Conservation (phyloP, 2,329 filamentous ascomycete species). For the Venturia oleaginea region DNA sequence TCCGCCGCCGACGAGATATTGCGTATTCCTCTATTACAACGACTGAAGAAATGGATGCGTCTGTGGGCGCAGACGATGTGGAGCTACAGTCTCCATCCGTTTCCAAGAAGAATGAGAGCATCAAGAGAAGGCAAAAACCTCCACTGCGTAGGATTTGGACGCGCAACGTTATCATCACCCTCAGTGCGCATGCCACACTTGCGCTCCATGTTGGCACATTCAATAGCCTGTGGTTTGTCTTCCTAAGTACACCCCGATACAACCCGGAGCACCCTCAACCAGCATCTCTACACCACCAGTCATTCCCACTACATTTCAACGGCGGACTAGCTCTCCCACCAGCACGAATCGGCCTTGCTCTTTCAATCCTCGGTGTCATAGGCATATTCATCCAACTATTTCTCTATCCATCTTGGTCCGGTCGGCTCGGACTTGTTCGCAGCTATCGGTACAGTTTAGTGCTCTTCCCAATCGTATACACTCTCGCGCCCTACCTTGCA, state of each 20-base stretch:
- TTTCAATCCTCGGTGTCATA: slow-evolving; percentile 39
- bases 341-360: slow-evolving; percentile 36
- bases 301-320: slow-evolving; percentile 37
- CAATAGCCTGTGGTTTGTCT: slow-evolving; percentile 41
- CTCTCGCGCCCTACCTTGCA: slow-evolving; percentile 35
- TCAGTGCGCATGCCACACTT: slow-evolving; percentile 36
- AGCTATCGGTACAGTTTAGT: slow-evolving; percentile 34
- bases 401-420: slow-evolving; percentile 35
- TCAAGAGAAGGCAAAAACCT: slow-evolving; percentile 25
- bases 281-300: slow-evolving; percentile 26
- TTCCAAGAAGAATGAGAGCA: slow-evolving; percentile 13
- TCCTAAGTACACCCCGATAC: slow-evolving; percentile 38
- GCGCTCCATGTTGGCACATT: slow-evolving; percentile 41
- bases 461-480: slow-evolving; percentile 38
- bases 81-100: slow-evolving; percentile 7
- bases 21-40: slow-evolving; percentile 25
- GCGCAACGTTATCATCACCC: slow-evolving; percentile 33
- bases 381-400: slow-evolving; percentile 39
- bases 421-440: slow-evolving; percentile 31
- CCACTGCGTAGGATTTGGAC: slow-evolving; percentile 41
- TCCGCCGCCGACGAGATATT: slow-evolving; percentile 21
- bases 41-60: slow-evolving; percentile 20
- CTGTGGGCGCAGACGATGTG: slow-evolving; percentile 12
- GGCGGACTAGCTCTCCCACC: slow-evolving; percentile 40
- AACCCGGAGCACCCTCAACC: slow-evolving; percentile 27